phyloP scores from a whole-genome alignment of 495 filamentous ascomycete genomes.

The Tuber umbilicatum region DNA sequence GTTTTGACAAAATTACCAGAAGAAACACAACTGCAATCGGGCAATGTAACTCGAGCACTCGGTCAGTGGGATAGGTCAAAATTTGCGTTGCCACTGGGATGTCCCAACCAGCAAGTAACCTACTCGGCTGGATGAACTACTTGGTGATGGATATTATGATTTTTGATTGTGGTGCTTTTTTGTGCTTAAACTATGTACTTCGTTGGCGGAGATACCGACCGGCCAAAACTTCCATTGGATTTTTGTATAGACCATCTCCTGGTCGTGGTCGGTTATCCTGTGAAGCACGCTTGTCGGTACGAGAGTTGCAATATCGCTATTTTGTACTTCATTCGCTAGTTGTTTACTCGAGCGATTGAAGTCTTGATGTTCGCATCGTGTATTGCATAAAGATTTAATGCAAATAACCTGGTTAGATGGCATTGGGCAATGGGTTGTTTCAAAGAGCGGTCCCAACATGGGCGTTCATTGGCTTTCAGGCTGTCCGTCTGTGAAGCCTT shows the following conservation, averaged over 20 bases:
- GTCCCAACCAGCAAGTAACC: neutral
- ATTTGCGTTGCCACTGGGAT: neutral
- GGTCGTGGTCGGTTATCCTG: neutral
- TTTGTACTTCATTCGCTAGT: neutral
- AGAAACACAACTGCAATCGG: neutral
- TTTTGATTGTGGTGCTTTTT: neutral
- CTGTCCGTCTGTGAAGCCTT: neutral
- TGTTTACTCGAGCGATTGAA: neutral
- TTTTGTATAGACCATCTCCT: neutral
- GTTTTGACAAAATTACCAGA: neutral
- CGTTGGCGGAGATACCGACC: neutral
- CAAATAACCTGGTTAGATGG: neutral
- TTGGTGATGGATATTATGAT: neutral
- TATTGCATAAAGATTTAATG: neutral
- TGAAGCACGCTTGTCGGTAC: neutral
- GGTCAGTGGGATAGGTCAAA: neutral
- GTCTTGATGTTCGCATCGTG: neutral
- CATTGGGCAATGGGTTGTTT: neutral
- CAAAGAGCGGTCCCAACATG: neutral
- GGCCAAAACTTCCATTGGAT: neutral
- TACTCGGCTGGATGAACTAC: neutral
- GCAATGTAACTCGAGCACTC: neutral
- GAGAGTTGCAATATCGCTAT: neutral
- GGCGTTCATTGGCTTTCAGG: neutral
- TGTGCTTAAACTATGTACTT: neutral